Conservation (phyloP, 768 basidiomycete species). For the Scleroderma bovista region DNA sequence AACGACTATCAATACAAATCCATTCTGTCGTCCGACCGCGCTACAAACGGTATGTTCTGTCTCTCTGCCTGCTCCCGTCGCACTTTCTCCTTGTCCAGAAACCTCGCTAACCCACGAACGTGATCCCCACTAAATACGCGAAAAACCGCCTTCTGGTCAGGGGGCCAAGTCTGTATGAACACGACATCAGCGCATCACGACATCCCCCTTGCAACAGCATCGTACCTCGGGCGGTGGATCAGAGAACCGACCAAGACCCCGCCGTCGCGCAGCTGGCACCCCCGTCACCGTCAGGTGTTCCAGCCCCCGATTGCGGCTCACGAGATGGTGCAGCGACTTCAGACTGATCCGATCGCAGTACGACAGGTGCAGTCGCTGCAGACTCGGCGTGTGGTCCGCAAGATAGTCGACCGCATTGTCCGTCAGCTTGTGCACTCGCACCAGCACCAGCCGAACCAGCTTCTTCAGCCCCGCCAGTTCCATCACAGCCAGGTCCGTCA, state of each 20-base stretch:
- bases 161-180: constrained; percentile 49
- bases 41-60: constrained; percentile 51
- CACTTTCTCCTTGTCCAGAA: constrained; percentile 65
- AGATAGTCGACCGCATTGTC: constrained; percentile 78
- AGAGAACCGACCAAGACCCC: constrained; percentile 73
- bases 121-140: constrained; percentile 76
- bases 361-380: constrained; percentile 82
- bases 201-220: not conserved
- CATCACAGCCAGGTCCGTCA: constrained; percentile 82
- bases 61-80: constrained; percentile 55
- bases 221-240: constrained; percentile 60
- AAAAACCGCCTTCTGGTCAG: constrained; percentile 63
- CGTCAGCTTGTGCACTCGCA: constrained; percentile 76
- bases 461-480: constrained; percentile 68
- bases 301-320: constrained; percentile 53
- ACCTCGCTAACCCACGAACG: constrained; percentile 53
- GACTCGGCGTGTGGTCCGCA: constrained; percentile 58
- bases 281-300: constrained; percentile 79
- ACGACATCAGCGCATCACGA: constrained; percentile 1
- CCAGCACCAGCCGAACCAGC: constrained; percentile 73
- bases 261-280: constrained; percentile 63
- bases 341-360: constrained; percentile 82
- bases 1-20: constrained; percentile 47
- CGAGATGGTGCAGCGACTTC: constrained; percentile 64
- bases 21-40: constrained; percentile 58